These are phyloP conservation scores for Golubevia pallescens DNA, from an alignment of 1,284 basidiomycete genomes.

Conservation along the genomic window DNA sequence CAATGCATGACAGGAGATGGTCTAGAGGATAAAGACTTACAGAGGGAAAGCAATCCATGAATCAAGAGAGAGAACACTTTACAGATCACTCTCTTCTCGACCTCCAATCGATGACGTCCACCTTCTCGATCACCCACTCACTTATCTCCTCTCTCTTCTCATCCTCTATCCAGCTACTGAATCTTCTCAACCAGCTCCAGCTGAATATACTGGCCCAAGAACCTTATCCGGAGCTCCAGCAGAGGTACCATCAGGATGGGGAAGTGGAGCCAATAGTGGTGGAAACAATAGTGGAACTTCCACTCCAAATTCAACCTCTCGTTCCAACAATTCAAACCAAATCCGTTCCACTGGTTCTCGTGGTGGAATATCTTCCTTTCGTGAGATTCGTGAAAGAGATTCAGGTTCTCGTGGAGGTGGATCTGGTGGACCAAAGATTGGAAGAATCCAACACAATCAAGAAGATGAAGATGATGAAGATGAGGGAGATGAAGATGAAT, in stretches of 20 bases:
- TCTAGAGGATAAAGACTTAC: no score
- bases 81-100: no score
- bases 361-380: slow-evolving; percentile 38
- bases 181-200: slow-evolving; percentile 10
- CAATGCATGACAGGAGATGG: no score
- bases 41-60: no score
- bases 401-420: slow-evolving; percentile 5
- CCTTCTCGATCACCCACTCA: no score
- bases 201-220: slow-evolving; percentile 32
- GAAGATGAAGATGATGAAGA: slow-evolving; percentile 14
- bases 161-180: slow-evolving; percentile 1
- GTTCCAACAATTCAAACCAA: background rate
- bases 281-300: background rate
- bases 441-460: background rate
- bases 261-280: slow-evolving; percentile 16
- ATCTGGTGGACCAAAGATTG: slow-evolving; percentile 2
- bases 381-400: slow-evolving; percentile 27
- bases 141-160: no score
- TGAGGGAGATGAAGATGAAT: slow-evolving; percentile 33
- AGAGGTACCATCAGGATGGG: slow-evolving; percentile 13
- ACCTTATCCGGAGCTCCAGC: slow-evolving; percentile 48
- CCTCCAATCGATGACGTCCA: no score
- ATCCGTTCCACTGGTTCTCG: slow-evolving; percentile 1
- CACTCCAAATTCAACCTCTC: background rate
- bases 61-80: no score